Evolutionary conservation across 2,329 filamentous ascomycete genomes (phyloP).

Genomic region (Neocatenulostroma microsporum): DNA sequence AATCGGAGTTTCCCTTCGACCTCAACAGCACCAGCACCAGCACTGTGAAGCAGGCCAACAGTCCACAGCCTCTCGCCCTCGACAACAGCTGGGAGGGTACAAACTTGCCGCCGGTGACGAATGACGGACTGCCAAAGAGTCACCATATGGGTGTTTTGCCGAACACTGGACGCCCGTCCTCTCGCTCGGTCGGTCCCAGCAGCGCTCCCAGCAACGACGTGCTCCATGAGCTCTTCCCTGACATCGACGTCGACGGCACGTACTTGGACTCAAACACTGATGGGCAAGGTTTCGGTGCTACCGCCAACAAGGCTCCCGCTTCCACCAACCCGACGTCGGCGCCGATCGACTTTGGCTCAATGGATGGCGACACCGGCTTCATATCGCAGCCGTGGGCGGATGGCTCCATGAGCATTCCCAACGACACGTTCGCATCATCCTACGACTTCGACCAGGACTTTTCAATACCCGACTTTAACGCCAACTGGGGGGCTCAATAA

Average conservation of each 20-base stretch:
- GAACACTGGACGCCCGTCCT: conserved; percentile 17
- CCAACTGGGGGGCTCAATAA: conserved; percentile 26
- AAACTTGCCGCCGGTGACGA: conserved; percentile 9
- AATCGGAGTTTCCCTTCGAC: conserved; percentile 4
- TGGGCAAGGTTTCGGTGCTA: conserved; percentile 7
- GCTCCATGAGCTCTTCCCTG: conserved; percentile 27
- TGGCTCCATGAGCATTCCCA: conserved; percentile 25
- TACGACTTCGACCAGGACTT: conserved; percentile 26
- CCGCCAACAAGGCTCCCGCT: conserved; percentile 8
- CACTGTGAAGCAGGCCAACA: conserved; percentile 8
- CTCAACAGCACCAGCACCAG: conserved; percentile 1
- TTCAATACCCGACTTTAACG: conserved; percentile 17
- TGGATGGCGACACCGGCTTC: conserved; percentile 17
- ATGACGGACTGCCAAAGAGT: too few species aligned
- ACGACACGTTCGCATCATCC: conserved; percentile 22
- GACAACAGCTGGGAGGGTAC: conserved; percentile 17
- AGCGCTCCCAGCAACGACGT: conserved; percentile 25
- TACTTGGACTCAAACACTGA: conserved; percentile 12
- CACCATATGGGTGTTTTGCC: conserved; percentile 10
- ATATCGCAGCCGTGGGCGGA: conserved; percentile 27
- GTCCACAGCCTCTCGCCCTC: conserved; percentile 11
- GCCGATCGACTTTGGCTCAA: conserved; percentile 15
- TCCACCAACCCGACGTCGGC: conserved; percentile 8
- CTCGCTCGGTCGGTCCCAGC: conserved; percentile 22
- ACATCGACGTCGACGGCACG: conserved; percentile 20